Base-by-base conservation (phyloP, 1,284 basidiomycete species). In the Cryptococcus wingfieldii region DNA sequence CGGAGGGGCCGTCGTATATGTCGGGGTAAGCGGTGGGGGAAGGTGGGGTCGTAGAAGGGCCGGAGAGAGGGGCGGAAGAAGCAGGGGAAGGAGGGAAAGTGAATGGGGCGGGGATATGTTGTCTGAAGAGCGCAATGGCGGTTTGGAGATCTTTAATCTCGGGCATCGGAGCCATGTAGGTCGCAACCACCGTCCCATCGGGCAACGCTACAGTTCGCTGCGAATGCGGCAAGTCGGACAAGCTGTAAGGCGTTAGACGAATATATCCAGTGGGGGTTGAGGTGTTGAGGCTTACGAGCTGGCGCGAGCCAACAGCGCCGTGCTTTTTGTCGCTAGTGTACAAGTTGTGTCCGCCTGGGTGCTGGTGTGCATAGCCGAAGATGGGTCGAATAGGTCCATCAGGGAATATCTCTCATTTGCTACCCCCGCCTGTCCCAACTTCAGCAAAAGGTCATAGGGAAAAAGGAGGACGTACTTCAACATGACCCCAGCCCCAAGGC, bases 171-270 rank as follows among this genome's bases (percentile, higher is more conserved):
- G 65, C 51, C 6, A 64, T 56, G 28, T 65, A 52, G 1, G 64
- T 54, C 9, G 66, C 55, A n/a, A 43, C 56, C 6, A 55, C 25
- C 18, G 54, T 58, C 5, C 63, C 61, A 45, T 54, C 53, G 14
- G 43, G 45, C 0, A 25, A 53, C 3, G 31, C 50, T 3, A 50
- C 43, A 2, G 64, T 51, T 4, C 56, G 34, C 6, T 58, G 57
- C 1, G 64, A 50, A 14, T 59, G 46, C 14, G 69, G 61, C 5
- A 68, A 55, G 47, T 72, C 69, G 47, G 63, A 70, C 25, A 72
- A 54, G 12, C 68, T 70, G 27, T 0, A 31, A n/a, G 44, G 38
- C 14, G n/a, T 31, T 49, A 50, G 48, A 47, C 41, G 7, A 2
- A n/a, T n/a, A n/a, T 12, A n/a, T n/a, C n/a, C n/a, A 25, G 19